Percentiles rank a stretch among this genome's conserved stretches.
Evolutionary conservation across 495 filamentous ascomycete species (phyloP).

Genomic region (Penicillium bovifimosum): DNA sequence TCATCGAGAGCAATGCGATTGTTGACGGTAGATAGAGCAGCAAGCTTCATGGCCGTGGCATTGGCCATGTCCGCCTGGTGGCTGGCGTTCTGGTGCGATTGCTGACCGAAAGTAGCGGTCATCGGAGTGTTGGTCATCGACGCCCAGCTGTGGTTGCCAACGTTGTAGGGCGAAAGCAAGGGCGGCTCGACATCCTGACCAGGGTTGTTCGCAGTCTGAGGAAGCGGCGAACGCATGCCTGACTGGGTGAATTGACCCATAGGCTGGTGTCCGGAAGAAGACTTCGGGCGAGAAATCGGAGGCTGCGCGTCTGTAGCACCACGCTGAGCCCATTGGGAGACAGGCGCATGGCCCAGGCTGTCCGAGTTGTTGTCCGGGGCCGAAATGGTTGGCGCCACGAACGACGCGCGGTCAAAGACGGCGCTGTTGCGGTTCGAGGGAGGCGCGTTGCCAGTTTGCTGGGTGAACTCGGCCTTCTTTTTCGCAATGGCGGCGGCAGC

Average conservation of each 20-base stretch:
- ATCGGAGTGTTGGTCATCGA: slow-evolving; percentile 98
- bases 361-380: slow-evolving; percentile 53
- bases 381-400: slow-evolving; percentile 74
- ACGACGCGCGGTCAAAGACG: slow-evolving; percentile 70
- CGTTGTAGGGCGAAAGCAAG: slow-evolving; percentile 81
- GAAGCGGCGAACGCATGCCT: slow-evolving; percentile 76
- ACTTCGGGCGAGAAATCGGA: slow-evolving; percentile 73
- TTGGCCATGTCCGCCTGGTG: slow-evolving; percentile 97
- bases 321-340: slow-evolving; percentile 72
- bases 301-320: slow-evolving; percentile 48
- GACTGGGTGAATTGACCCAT: slow-evolving; percentile 97
- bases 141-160: slow-evolving; percentile 88
- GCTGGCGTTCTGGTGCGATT: slow-evolving; percentile 38
- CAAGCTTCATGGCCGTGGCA: slow-evolving; percentile 97
- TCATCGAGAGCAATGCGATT: slow-evolving; percentile 97
- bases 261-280: slow-evolving; percentile 77
- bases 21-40: slow-evolving; percentile 93
- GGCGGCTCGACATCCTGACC: slow-evolving; percentile 76
- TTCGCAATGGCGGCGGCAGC: slow-evolving; percentile 95
- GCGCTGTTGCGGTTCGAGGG: slow-evolving; percentile 91
- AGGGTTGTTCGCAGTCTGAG: slow-evolving; percentile 77
- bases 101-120: slow-evolving; percentile 71
- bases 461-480: slow-evolving; percentile 94
- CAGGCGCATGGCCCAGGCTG: slow-evolving; percentile 52
- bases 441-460: slow-evolving; percentile 84